phyloP scores from a whole-genome alignment of 305 asterid species.

The Vinca major region DNA sequence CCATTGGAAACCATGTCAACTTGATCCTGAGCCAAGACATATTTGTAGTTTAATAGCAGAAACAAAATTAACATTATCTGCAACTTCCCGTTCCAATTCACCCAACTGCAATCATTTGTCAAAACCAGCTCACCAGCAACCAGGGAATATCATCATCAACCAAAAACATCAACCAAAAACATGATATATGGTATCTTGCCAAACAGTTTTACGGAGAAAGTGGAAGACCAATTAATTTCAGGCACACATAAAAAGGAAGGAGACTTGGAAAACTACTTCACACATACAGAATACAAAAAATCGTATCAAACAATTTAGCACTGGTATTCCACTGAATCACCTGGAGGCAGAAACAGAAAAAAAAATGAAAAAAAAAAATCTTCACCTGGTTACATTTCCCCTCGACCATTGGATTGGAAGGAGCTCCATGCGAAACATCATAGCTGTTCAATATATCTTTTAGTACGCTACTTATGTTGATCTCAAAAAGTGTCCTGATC shows the following conservation, averaged over 20 bases:
- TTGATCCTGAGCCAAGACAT: not conserved
- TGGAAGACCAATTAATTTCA: not conserved
- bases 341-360: no score
- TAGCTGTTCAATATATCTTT: constrained; percentile 61
- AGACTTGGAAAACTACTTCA: not conserved
- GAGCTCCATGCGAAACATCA: constrained; percentile 54
- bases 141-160: not conserved
- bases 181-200: not conserved
- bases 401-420: constrained; percentile 44
- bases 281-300: not conserved
- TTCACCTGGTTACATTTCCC: constrained; percentile 69
- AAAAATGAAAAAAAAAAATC: no score
- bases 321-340: not conserved
- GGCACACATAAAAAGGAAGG: not conserved
- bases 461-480: constrained; percentile 51
- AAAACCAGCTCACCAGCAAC: not conserved
- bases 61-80: not conserved
- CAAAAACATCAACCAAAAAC: not conserved
- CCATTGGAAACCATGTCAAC: not conserved
- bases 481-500: constrained; percentile 73
- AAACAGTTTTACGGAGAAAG: not conserved
- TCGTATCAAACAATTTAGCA: not conserved
- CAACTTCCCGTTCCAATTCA: not conserved
- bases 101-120: not conserved
- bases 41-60: not conserved